A percentile compares a stretch with the other conserved stretches of the same genome.
phyloP scores from a whole-genome alignment of 768 basidiomycete genomes.

The Punctularia strigosozonata region DNA sequence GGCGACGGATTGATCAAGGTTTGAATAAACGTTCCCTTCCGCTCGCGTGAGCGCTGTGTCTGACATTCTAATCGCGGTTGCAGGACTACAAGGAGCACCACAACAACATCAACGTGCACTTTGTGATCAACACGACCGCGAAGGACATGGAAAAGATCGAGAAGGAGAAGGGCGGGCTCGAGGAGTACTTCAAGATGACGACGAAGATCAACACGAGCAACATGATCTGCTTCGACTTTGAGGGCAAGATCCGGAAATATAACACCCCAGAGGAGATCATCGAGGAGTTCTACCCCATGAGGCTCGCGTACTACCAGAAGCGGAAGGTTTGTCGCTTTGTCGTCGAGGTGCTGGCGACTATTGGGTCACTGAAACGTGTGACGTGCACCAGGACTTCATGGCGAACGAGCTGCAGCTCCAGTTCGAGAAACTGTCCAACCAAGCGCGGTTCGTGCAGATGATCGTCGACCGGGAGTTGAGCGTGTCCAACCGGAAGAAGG shows the following conservation, averaged over 20 bases:
- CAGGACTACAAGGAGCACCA: conserved; percentile 98
- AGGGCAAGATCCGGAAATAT: conserved; percentile 94
- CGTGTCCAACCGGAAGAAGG: conserved; percentile 83
- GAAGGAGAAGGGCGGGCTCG: conserved; percentile 74
- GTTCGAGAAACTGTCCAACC: conserved; percentile 82
- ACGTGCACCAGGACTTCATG: conserved; percentile 54
- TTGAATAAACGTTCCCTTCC: background rate
- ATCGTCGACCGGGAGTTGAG: conserved; percentile 76
- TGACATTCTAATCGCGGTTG: conserved; percentile 1
- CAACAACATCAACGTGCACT: conserved; percentile 85
- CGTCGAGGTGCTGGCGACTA: background rate
- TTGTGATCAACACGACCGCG: conserved; percentile 68
- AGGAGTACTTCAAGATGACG: conserved; percentile 87
- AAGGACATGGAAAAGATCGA: conserved; percentile 82
- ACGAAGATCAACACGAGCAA: conserved; percentile 81
- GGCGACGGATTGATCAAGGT: conserved; percentile 76
- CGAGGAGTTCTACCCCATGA: conserved; percentile 83
- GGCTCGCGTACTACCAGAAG: conserved; percentile 88
- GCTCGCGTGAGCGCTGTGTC: background rate
- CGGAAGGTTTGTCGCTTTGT: conserved; percentile 62
- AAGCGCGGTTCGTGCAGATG: conserved; percentile 95
- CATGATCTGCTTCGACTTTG: conserved; percentile 98
- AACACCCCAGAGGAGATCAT: conserved; percentile 81
- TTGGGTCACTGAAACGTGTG: background rate
- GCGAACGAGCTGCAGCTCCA: conserved; percentile 71